These are phyloP conservation scores for Sapria himalayana DNA, from an alignment of 345 rosid species.

Conservation along the genomic window DNA sequence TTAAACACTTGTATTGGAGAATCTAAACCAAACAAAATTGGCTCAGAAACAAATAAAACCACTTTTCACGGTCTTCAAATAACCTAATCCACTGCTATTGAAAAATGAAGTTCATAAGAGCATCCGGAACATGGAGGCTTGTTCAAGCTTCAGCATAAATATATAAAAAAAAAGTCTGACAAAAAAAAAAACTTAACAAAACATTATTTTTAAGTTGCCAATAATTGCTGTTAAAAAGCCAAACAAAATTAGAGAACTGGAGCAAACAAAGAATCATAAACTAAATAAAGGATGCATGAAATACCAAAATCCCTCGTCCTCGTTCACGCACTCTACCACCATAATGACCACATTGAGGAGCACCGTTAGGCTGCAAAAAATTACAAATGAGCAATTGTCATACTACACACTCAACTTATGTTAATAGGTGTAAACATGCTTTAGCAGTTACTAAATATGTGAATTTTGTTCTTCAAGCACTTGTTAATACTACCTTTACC, in stretches of 20 bases:
- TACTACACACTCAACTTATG: too few relatives aligned
- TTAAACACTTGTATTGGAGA: not conserved
- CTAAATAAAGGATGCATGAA: not conserved
- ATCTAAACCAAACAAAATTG: not conserved
- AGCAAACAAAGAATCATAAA: too few relatives aligned
- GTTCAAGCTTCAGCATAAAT: not conserved
- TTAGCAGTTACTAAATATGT: too few relatives aligned
- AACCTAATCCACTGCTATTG: conserved; percentile 9
- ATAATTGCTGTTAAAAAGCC: not conserved
- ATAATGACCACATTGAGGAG: conserved; percentile 27
- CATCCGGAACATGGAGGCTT: not conserved
- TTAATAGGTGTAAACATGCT: too few relatives aligned
- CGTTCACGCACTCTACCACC: conserved; percentile 57
- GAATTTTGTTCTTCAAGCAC: too few relatives aligned
- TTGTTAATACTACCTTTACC: too few relatives aligned
- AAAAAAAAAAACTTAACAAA: not conserved
- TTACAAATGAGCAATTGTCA: too few relatives aligned
- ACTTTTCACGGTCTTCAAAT: not conserved
- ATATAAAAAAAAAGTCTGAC: not conserved
- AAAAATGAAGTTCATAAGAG: not conserved
- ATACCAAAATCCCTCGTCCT: conserved; percentile 87
- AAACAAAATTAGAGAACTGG: not conserved
- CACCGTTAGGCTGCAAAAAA: conserved; percentile 36
- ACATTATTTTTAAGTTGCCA: not conserved
- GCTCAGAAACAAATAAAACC: not conserved